Conservation (phyloP, 768 basidiomycete species). For the Trametes maxima region DNA sequence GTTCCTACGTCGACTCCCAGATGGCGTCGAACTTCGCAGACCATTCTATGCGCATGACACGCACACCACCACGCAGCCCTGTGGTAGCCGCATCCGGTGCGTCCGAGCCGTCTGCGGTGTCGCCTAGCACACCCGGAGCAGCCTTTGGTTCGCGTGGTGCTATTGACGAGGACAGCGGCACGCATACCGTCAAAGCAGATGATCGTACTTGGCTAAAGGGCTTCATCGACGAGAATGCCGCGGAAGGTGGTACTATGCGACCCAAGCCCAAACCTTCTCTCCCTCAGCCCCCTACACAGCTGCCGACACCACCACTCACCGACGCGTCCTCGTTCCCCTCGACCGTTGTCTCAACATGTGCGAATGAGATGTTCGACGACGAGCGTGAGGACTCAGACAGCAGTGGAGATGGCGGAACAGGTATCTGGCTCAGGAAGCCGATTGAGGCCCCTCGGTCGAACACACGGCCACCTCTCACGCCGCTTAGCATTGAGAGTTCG, state of each 20-base stretch:
- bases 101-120: slow-evolving; percentile 15
- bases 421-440: slow-evolving; percentile 47
- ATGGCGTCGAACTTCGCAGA: background rate
- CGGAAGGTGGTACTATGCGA: slow-evolving; percentile 18
- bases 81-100: slow-evolving; percentile 44
- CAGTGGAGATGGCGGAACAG: slow-evolving; percentile 34
- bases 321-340: slow-evolving; percentile 9
- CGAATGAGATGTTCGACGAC: slow-evolving; percentile 29
- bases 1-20: slow-evolving; percentile 10
- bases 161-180: slow-evolving; percentile 15
- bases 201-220: slow-evolving; percentile 19
- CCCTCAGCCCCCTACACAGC: slow-evolving; percentile 8
- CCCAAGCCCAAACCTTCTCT: slow-evolving; percentile 3
- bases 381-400: slow-evolving; percentile 49
- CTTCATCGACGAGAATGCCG: slow-evolving; percentile 25
- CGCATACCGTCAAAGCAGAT: slow-evolving; percentile 14
- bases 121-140: slow-evolving; percentile 9
- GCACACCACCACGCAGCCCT: slow-evolving; percentile 63
- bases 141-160: slow-evolving; percentile 14
- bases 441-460: slow-evolving; percentile 10
- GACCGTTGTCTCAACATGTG: slow-evolving; percentile 14
- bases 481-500: slow-evolving; percentile 31
- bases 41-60: slow-evolving; percentile 21
- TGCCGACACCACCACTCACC: slow-evolving; percentile 16
- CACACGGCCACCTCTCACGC: slow-evolving; percentile 27